These are phyloP conservation scores for Coemansia sp. DNA, from an alignment of 192 early-diverging fungal genomes.

Conservation along the genomic window DNA sequence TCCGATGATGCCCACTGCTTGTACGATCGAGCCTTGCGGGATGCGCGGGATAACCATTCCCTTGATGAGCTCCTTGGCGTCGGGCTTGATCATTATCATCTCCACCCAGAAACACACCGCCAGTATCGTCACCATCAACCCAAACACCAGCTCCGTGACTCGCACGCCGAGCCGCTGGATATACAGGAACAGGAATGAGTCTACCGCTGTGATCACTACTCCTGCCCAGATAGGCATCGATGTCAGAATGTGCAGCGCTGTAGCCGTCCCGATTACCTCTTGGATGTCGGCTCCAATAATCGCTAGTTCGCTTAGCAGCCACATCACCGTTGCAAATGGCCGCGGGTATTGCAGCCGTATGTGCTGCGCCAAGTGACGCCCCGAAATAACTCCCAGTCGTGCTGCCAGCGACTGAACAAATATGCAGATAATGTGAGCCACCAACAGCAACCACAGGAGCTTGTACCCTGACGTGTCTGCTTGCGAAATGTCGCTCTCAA, in stretches of 20 bases:
- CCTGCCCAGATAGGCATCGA: conserved; percentile 72
- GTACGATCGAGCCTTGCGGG: conserved; percentile 60
- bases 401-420: conserved; percentile 67
- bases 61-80: conserved; percentile 56
- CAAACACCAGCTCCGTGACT: conserved; percentile 77
- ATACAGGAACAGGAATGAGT: conserved; percentile 81
- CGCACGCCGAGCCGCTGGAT: conserved; percentile 66
- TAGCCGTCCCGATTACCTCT: conserved; percentile 88
- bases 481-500: conserved; percentile 72
- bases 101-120: conserved; percentile 80
- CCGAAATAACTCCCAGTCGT: conserved; percentile 68
- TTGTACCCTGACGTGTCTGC: conserved; percentile 66
- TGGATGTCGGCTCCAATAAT: conserved; percentile 76
- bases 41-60: conserved; percentile 67
- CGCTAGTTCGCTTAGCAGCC: conserved; percentile 66
- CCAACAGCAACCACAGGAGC: conserved; percentile 68
- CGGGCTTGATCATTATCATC: conserved; percentile 64
- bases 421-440: conserved; percentile 65
- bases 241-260: conserved; percentile 82
- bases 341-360: conserved; percentile 58
- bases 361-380: conserved; percentile 67
- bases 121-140: conserved; percentile 69
- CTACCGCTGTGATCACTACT: conserved; percentile 78
- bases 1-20: conserved; percentile 71
- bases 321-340: conserved; percentile 55